Conservation (phyloP, 805 yeast species). For the Saccharomycopsis selenospora region DNA sequence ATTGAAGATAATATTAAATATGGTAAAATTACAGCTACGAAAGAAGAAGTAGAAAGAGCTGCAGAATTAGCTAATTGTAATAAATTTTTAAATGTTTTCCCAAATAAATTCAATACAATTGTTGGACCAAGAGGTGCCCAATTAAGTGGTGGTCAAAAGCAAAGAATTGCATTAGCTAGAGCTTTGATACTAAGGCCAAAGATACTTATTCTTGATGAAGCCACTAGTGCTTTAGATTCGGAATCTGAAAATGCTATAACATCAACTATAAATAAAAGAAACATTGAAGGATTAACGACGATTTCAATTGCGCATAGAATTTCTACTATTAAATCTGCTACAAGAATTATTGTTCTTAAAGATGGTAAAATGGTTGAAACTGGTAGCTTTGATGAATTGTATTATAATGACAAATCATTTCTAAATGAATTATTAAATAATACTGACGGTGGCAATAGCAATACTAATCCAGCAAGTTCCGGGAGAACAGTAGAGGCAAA, state of each 20-base stretch:
- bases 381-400: constrained; percentile 51
- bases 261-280: constrained; percentile 53
- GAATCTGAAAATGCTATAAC: constrained; percentile 83
- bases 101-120: constrained; percentile 71
- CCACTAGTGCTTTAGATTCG: constrained; percentile 89
- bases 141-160: constrained; percentile 92
- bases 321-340: constrained; percentile 78
- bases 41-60: constrained; percentile 54
- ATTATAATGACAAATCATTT: constrained; percentile 32
- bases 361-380: constrained; percentile 72
- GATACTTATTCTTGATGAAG: constrained; percentile 83
- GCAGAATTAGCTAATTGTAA: constrained; percentile 65
- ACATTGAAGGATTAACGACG: constrained; percentile 55
- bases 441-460: constrained; percentile 6
- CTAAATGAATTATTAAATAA: constrained; percentile 31
- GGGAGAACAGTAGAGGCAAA: neutral
- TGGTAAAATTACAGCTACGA: constrained; percentile 56
- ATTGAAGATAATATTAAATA: constrained; percentile 77
- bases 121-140: constrained; percentile 88
- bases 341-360: constrained; percentile 68
- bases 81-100: constrained; percentile 63
- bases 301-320: constrained; percentile 89
- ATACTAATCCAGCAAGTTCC: neutral
- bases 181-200: constrained; percentile 74
- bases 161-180: constrained; percentile 85